Evolutionary conservation across 208 protist species (phyloP).

Genomic region (Crithidia expoeki): DNA sequence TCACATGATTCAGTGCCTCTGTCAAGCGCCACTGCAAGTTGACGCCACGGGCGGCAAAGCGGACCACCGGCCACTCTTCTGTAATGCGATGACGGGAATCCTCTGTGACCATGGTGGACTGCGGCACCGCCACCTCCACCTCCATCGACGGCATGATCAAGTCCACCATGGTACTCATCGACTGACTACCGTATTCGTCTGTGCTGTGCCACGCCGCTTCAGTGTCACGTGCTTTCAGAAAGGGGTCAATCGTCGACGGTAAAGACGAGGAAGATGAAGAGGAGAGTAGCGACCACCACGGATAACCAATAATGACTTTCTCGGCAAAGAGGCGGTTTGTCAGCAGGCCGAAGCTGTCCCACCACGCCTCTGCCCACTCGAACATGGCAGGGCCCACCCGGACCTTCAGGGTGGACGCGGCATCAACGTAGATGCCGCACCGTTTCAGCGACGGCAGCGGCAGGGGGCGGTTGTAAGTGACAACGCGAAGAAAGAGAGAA

Average conservation of each 20-base stretch:
- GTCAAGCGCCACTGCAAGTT: constrained; percentile 24
- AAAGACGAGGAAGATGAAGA: neutral
- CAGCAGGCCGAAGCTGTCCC: constrained; percentile 27
- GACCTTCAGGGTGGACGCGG: constrained; percentile 12
- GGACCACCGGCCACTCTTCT: neutral
- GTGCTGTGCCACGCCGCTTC: constrained; percentile 1
- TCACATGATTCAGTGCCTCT: constrained; percentile 17
- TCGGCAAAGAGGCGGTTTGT: constrained; percentile 31
- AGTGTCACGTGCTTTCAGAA: neutral
- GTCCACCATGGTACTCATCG: constrained; percentile 6
- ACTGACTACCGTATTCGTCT: constrained; percentile 1
- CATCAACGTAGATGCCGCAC: constrained; percentile 4
- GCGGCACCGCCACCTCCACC: constrained; percentile 12
- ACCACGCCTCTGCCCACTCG: constrained; percentile 30
- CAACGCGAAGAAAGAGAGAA: constrained; percentile 22
- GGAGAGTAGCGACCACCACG: constrained; percentile 16
- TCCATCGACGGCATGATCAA: neutral
- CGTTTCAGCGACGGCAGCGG: constrained; percentile 26
- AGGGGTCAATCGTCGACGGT: neutral
- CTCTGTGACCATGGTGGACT: neutral
- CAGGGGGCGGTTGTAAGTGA: constrained; percentile 8
- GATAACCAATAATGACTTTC: constrained; percentile 25
- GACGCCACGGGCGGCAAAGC: constrained; percentile 5
- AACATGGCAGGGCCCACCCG: constrained; percentile 17
- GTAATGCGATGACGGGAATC: neutral